A percentile compares a stretch with the other conserved stretches of the same genome.
These are phyloP conservation scores for Neostapfia colusana DNA, from an alignment of 176 grass and related monocot species.

Conservation along the genomic window DNA sequence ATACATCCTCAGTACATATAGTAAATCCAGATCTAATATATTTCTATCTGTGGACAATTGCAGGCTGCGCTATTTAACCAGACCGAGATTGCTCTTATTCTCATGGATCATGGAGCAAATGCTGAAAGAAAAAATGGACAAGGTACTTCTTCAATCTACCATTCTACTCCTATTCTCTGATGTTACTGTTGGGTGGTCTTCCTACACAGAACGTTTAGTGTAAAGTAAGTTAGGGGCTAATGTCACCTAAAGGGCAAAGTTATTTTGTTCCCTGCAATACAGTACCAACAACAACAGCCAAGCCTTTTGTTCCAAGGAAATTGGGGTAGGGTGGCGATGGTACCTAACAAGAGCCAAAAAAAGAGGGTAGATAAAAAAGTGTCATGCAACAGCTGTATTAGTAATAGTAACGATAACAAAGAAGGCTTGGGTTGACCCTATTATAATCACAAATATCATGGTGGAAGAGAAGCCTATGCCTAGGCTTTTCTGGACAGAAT, in stretches of 20 bases:
- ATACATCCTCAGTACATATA: neutral
- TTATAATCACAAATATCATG: neutral
- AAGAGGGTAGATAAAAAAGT: no score
- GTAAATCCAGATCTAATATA: conserved; percentile 13
- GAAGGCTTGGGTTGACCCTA: no score
- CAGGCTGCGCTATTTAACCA: conserved; percentile 99
- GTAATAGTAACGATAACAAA: no score
- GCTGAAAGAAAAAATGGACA: conserved; percentile 86
- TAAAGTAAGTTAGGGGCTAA: neutral
- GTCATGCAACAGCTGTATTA: neutral
- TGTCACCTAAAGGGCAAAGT: neutral
- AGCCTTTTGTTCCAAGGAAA: neutral
- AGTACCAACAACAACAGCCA: neutral
- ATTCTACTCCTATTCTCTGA: neutral
- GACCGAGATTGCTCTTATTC: conserved; percentile 93
- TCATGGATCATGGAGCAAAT: conserved; percentile 88
- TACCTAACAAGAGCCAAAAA: no score
- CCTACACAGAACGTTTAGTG: neutral
- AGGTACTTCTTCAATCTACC: conserved; percentile 40
- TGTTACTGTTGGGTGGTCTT: neutral
- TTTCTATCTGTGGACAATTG: conserved; percentile 28
- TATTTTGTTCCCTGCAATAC: conserved; percentile 4
- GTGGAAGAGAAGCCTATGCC: conserved; percentile 5
- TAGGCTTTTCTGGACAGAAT: conserved; percentile 2
- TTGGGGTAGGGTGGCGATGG: neutral